These are phyloP conservation scores for Chaetomidium leptoderma DNA, from an alignment of 495 filamentous ascomycete genomes.

Conservation along the genomic window DNA sequence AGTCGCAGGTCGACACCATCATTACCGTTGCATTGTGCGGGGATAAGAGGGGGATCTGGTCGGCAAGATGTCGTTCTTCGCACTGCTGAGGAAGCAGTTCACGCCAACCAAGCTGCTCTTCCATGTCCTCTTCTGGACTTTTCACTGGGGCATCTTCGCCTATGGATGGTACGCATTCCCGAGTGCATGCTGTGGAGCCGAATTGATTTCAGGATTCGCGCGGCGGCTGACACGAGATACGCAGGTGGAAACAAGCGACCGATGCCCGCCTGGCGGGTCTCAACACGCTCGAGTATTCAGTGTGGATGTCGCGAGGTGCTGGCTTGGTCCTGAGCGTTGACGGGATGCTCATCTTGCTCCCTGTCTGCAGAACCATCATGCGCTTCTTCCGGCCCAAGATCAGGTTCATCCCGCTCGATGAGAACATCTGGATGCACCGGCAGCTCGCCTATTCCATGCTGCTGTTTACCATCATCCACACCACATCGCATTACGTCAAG, in stretches of 20 bases:
- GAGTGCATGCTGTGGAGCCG: constrained; percentile 6
- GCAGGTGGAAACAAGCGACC: constrained; percentile 70
- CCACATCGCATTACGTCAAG: constrained; percentile 89
- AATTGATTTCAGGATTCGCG: background rate
- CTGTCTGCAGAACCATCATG: constrained; percentile 90
- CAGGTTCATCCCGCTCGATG: constrained; percentile 83
- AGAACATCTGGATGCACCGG: constrained; percentile 94
- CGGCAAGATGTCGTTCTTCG: constrained; percentile 40
- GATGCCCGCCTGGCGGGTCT: constrained; percentile 66
- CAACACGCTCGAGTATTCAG: constrained; percentile 79
- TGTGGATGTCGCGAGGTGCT: constrained; percentile 94
- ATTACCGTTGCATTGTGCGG: constrained; percentile 17
- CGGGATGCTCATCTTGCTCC: constrained; percentile 79
- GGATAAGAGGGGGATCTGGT: constrained; percentile 25
- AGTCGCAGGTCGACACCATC: constrained; percentile 53
- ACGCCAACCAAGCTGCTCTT: constrained; percentile 68
- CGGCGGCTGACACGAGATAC: constrained; percentile 11
- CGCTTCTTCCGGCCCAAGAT: constrained; percentile 81
- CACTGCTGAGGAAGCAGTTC: constrained; percentile 55
- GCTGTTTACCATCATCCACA: constrained; percentile 75
- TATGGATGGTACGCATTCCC: constrained; percentile 71
- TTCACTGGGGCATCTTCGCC: constrained; percentile 77
- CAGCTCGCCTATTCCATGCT: constrained; percentile 89
- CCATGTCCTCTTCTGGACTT: constrained; percentile 78
- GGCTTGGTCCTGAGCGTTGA: constrained; percentile 79